Conservation (phyloP, 1,139 yeast species). For the Eremothecium sinecaudum region DNA sequence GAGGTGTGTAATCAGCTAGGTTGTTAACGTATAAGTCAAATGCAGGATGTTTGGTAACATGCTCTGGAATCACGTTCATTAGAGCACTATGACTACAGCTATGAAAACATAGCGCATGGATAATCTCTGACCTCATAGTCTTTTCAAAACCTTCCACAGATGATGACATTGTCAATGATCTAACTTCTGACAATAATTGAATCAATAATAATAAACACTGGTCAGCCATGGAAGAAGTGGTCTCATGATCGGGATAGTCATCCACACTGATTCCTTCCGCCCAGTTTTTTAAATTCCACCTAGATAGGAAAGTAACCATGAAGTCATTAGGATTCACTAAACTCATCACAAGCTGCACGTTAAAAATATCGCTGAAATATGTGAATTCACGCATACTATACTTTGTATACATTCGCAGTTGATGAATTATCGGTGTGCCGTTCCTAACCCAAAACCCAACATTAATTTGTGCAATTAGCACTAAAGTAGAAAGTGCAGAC, state of each 20-base stretch:
- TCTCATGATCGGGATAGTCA: constrained; percentile 35
- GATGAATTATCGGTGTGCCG: constrained; percentile 68
- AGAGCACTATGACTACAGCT: constrained; percentile 66
- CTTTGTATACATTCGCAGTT: constrained; percentile 68
- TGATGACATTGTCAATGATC: constrained; percentile 44
- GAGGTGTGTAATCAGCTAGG: constrained; percentile 54
- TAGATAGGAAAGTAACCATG: constrained; percentile 48
- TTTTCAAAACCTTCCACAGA: constrained; percentile 44
- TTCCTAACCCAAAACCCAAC: constrained; percentile 89
- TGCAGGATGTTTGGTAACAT: constrained; percentile 56
- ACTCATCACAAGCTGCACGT: constrained; percentile 59
- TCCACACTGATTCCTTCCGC: constrained; percentile 36
- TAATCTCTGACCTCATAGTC: constrained; percentile 56
- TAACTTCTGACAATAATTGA: constrained; percentile 58
- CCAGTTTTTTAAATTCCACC: constrained; percentile 59
- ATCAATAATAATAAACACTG: constrained; percentile 69
- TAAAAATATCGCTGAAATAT: constrained; percentile 62
- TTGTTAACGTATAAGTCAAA: constrained; percentile 61
- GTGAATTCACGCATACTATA: constrained; percentile 82
- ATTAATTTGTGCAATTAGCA: constrained; percentile 62
- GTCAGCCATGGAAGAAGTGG: constrained; percentile 57
- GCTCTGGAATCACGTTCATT: constrained; percentile 64
- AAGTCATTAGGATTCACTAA: constrained; percentile 49
- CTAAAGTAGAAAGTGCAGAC: constrained; percentile 68
- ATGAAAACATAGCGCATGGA: constrained; percentile 71